Percentiles rank a stretch among this genome's conserved stretches.
Evolutionary conservation across 2,329 filamentous ascomycete genomes (phyloP).

Genomic region (Trichoderma oligosporum): DNA sequence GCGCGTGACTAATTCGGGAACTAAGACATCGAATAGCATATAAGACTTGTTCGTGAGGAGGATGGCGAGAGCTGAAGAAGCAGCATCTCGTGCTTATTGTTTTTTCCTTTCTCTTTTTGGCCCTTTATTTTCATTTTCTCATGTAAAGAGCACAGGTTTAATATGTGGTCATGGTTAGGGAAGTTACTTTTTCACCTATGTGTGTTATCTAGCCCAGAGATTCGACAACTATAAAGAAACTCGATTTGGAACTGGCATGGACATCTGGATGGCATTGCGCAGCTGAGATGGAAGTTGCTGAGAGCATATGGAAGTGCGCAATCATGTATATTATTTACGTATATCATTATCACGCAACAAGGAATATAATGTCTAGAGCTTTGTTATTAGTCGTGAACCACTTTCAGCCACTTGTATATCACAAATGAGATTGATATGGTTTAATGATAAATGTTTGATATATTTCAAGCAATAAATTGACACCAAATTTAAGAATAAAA

Average conservation of each 20-base stretch:
- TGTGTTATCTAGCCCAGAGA: not conserved
- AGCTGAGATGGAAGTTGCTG: not conserved
- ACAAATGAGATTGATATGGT: no score
- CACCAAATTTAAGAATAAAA: no score
- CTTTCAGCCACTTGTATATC: no score
- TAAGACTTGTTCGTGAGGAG: not conserved
- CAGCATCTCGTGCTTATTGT: not conserved
- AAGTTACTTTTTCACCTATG: not conserved
- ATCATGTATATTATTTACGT: not conserved
- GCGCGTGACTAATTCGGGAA: constrained; percentile 26
- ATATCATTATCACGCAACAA: not conserved
- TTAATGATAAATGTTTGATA: not conserved
- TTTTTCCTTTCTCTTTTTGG: not conserved
- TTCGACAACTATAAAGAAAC: not conserved
- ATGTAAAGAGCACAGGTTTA: not conserved
- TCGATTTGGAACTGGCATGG: not conserved
- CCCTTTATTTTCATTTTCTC: not conserved
- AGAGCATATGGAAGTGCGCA: not conserved
- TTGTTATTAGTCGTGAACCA: no score
- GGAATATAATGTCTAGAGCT: not conserved
- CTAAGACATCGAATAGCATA: constrained; percentile 23
- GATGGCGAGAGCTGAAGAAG: not conserved
- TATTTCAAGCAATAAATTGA: no score
- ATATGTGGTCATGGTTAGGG: not conserved
- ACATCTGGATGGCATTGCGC: not conserved